Percentiles rank a stretch among this genome's conserved stretches.
Conservation (phyloP, 768 basidiomycete species). For the Suillus hirtellus region DNA sequence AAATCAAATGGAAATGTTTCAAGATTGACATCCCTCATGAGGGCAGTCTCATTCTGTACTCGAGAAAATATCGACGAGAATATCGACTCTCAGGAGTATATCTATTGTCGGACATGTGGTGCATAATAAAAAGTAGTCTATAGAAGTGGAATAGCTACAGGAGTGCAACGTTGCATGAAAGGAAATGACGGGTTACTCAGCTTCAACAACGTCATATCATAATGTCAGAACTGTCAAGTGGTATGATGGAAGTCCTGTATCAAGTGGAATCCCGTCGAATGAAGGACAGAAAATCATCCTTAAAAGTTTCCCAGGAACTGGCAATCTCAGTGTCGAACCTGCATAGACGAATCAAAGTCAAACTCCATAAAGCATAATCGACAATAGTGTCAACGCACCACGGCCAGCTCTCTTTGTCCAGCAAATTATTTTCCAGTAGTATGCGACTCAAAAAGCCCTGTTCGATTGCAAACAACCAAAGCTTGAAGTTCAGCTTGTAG, state of each 20-base stretch:
- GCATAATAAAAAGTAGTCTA: neutral
- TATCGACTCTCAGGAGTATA: neutral
- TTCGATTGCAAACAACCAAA: neutral
- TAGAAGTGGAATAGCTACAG: neutral
- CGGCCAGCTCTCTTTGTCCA: conserved; percentile 1
- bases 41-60: neutral
- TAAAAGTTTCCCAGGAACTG: neutral
- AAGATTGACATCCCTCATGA: neutral
- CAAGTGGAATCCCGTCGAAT: neutral
- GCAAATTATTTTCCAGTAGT: neutral
- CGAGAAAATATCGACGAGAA: neutral
- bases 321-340: conserved; percentile 5
- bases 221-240: neutral
- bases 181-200: neutral
- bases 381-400: neutral
- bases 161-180: neutral
- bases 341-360: neutral
- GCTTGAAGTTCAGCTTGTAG: conserved; percentile 3
- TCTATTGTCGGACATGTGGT: neutral
- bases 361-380: no score
- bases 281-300: neutral
- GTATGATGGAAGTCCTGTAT: neutral
- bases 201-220: neutral
- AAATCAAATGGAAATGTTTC: neutral
- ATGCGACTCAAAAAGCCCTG: conserved; percentile 3